Base-by-base conservation (phyloP, 2,329 filamentous ascomycete genomes). In the Colletotrichum tropicicola region DNA sequence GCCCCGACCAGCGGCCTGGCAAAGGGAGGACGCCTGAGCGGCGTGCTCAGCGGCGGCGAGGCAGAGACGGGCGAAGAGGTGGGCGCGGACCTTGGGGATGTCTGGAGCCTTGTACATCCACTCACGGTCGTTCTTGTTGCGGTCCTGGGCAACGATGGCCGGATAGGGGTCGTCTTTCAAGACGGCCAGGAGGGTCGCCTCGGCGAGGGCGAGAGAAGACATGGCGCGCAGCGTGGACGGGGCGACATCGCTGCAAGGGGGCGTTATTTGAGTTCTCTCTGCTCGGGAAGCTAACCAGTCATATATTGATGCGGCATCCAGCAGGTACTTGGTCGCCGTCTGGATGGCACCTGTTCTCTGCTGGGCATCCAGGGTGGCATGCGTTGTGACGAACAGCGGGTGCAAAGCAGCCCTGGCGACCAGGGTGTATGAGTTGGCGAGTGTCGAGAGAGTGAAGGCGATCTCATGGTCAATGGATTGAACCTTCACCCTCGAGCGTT, bases 41-140 rank as follows among this genome's bases (percentile, higher is more conserved):
- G 94, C 94, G 77, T 98, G 94, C 70, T 98, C 94, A 1, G 92
- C 90, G 0, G 94, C 93, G 0, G 94, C 93, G 10, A 98, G 85
- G 74, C 94, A 98, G 7, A 98, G 82, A 1, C 95, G 86, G 2
- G 94, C 94, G 73, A 97, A 97, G 2, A 99, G 83, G 72, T 97
- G 90, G 8, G 93, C 93, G 48, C 95, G 89, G 17, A 97, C 94
- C 74, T 95, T 94, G 28, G 94, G 92, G 51, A 98, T 92, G 53
- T 93, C 89, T 1, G 95, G 93, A 0, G 93, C 87, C 72, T 92
- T 93, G 77, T 96, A 97, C 94, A 98, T 98, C 95, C 95, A 99
- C 70, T 98, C 95, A 66, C 87, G 93, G 76, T 94, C 93, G 70
- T 91, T 89, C 56, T 90, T 88, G 73, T 97, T 97, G 49, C 94